A percentile compares a stretch with the other conserved stretches of the same genome.
Conservation (phyloP, 208 protist species). For the Leishmania martiniquensis region DNA sequence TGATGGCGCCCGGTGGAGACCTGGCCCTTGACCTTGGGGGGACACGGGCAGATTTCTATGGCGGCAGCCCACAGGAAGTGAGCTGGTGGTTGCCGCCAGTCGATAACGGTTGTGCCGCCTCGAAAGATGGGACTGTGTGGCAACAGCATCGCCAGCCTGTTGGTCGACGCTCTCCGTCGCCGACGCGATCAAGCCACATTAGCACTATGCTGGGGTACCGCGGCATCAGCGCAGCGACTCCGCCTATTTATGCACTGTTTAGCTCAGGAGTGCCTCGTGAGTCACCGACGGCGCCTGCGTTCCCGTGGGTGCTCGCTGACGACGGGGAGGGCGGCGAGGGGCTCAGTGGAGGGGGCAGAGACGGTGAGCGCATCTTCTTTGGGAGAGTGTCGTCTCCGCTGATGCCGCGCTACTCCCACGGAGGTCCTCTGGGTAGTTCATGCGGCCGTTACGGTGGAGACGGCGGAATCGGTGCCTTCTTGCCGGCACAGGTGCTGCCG, state of each 20-base stretch:
- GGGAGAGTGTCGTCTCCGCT: not conserved
- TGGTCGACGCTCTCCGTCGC: not conserved
- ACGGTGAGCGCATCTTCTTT: not conserved
- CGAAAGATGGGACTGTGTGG: not conserved
- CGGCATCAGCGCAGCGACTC: not conserved
- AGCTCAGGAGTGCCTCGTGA: not conserved
- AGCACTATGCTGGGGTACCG: not conserved
- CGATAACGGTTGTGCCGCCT: not conserved
- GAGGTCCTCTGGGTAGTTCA: not conserved
- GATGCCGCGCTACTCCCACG: not conserved
- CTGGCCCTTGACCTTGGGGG: not conserved
- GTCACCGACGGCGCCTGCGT: not conserved
- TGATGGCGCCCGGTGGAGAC: not conserved
- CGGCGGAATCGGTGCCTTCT: not conserved
- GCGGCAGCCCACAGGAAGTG: not conserved
- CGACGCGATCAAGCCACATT: not conserved
- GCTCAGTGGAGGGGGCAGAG: not conserved
- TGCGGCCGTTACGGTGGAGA: not conserved
- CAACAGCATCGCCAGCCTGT: not conserved
- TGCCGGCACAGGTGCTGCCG: not conserved
- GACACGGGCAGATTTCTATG: not conserved
- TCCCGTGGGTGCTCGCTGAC: not conserved
- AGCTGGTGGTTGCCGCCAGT: not conserved
- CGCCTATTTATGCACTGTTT: not conserved
- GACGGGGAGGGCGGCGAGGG: not conserved